A percentile compares a stretch with the other conserved stretches of the same genome.
These are phyloP conservation scores for Blumeriella jaapii DNA, from an alignment of 2,329 filamentous ascomycete genomes.

Conservation along the genomic window DNA sequence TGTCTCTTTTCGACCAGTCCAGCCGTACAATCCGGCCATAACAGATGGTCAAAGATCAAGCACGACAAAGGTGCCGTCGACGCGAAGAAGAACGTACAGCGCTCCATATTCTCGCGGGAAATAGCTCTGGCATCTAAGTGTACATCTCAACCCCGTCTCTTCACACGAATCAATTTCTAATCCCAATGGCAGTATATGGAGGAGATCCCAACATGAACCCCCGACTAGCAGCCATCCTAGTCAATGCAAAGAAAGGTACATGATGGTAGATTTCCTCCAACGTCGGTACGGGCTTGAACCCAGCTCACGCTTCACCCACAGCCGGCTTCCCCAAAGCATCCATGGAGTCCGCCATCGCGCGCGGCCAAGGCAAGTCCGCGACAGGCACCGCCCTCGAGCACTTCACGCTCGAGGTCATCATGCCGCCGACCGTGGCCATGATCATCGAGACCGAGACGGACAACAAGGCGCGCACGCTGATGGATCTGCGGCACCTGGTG, in stretches of 20 bases:
- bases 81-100: conserved; percentile 61
- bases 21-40: conserved; percentile 56
- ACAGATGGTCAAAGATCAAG: conserved; percentile 91
- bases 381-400: conserved; percentile 66
- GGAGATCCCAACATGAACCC: conserved; percentile 64
- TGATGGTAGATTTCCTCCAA: conserved; percentile 20
- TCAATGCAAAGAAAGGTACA: conserved; percentile 65
- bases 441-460: conserved; percentile 83
- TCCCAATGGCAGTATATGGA: conserved; percentile 50
- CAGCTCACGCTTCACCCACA: too few species aligned
- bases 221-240: conserved; percentile 60
- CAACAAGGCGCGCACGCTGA: conserved; percentile 59
- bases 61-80: conserved; percentile 90
- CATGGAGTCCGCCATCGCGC: conserved; percentile 77
- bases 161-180: conserved; percentile 1
- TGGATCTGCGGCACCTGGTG: conserved; percentile 59
- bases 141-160: conserved; percentile 33
- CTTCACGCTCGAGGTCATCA: conserved; percentile 67
- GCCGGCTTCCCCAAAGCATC: conserved; percentile 71
- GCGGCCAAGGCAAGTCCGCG: conserved; percentile 73
- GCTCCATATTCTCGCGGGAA: conserved; percentile 56
- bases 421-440: conserved; percentile 64
- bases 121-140: conserved; percentile 67
- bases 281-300: too few species aligned
- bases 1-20: conserved; percentile 34